Evolutionary conservation across 129 eudicot species (phyloP).

Genomic region (Centaurea solstitialis): DNA sequence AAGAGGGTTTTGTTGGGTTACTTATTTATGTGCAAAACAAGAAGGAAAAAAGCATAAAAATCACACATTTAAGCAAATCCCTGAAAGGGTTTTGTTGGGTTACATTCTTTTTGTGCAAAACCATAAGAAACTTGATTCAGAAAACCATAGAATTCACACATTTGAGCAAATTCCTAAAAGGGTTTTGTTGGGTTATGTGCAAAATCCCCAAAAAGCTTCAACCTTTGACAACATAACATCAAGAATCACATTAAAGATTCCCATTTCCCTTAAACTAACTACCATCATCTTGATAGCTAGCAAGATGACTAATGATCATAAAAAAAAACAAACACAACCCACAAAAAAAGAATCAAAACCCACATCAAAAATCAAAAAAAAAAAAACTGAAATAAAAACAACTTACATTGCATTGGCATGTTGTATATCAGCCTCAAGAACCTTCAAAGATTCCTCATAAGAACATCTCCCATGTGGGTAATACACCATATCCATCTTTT

Average conservation of each 20-base stretch:
- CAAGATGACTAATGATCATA: background rate
- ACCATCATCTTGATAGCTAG: background rate
- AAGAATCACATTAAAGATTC: conserved; percentile 15
- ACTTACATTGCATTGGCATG: conserved; percentile 93
- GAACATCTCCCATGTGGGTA: conserved; percentile 70
- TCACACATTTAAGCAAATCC: too few relatives aligned
- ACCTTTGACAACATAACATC: conserved; percentile 13
- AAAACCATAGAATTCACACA: background rate
- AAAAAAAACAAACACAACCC: background rate
- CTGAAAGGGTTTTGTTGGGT: too few relatives aligned
- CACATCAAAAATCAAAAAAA: conserved; percentile 1
- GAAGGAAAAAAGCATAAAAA: too few relatives aligned
- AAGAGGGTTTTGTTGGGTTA: too few relatives aligned
- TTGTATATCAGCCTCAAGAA: conserved; percentile 85
- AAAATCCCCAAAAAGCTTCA: conserved; percentile 11
- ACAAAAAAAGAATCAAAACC: conserved; percentile 13
- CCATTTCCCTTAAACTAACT: background rate
- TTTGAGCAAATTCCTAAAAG: background rate
- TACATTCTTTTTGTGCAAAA: background rate
- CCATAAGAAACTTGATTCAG: background rate
- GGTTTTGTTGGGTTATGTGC: background rate
- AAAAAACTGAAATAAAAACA: background rate
- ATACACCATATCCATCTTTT: conserved; percentile 71
- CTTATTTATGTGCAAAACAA: too few relatives aligned
- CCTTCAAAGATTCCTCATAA: conserved; percentile 72